These are phyloP conservation scores for Podila minutissima DNA, from an alignment of 192 early-diverging fungal genomes.

Conservation along the genomic window DNA sequence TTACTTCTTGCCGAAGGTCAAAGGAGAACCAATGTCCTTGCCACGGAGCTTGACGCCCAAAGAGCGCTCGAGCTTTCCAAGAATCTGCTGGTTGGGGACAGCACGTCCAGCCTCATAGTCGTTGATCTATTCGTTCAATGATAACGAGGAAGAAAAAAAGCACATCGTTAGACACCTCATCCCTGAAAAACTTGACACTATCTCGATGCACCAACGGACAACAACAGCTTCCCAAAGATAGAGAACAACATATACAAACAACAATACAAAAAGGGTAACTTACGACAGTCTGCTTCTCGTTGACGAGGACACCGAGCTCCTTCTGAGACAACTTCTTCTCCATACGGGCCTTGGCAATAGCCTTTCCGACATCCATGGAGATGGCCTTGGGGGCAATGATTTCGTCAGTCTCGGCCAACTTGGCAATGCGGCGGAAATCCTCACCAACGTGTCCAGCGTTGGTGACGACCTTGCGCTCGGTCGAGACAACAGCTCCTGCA, in stretches of 20 bases:
- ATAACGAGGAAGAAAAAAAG: neutral
- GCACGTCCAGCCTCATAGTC: conserved; percentile 91
- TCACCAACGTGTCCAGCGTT: conserved; percentile 70
- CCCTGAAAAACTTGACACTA: neutral
- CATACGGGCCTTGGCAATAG: conserved; percentile 84
- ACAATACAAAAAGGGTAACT: conserved; percentile 19
- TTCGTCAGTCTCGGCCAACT: conserved; percentile 89
- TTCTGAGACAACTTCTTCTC: conserved; percentile 87
- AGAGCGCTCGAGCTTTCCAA: conserved; percentile 88
- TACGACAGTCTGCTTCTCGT: conserved; percentile 91
- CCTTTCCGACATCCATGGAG: conserved; percentile 75
- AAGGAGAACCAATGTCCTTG: conserved; percentile 61
- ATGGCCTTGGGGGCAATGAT: conserved; percentile 77
- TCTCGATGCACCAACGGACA: neutral
- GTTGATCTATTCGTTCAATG: conserved; percentile 62
- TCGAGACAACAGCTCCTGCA: conserved; percentile 72
- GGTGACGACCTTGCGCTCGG: conserved; percentile 77
- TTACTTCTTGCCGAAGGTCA: conserved; percentile 53
- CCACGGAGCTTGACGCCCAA: conserved; percentile 91
- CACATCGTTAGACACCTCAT: neutral
- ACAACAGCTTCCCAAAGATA: neutral
- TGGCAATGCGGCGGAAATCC: conserved; percentile 83
- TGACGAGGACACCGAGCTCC: conserved; percentile 87
- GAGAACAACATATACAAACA: conserved; percentile 3
- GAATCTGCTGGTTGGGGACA: conserved; percentile 91